Conservation (phyloP, 2,329 filamentous ascomycete genomes). For the Stachybotrys chartarum region DNA sequence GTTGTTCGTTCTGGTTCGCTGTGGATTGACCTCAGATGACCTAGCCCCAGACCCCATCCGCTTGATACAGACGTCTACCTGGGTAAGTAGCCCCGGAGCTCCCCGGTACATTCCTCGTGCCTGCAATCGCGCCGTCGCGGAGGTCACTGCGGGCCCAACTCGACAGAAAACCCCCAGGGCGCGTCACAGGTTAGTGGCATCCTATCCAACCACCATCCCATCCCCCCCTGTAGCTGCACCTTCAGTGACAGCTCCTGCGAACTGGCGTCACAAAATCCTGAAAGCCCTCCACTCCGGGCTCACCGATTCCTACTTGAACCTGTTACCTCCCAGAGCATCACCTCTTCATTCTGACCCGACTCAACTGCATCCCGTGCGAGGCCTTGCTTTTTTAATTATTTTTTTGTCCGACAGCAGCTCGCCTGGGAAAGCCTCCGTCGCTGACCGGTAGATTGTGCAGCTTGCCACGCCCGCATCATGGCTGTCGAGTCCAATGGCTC, state of each 20-base stretch:
- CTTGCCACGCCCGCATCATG: conserved; percentile 19
- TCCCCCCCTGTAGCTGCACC: not conserved
- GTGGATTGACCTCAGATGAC: not conserved
- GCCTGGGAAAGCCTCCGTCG: not conserved
- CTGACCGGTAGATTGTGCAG: not conserved
- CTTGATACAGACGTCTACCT: not conserved
- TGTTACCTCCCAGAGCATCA: not conserved
- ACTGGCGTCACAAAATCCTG: not conserved
- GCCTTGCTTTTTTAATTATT: no score
- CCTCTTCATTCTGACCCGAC: not conserved
- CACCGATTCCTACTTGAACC: not conserved
- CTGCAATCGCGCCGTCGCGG: not conserved
- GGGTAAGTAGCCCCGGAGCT: not conserved
- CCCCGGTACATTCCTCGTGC: not conserved
- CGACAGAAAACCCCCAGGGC: not conserved
- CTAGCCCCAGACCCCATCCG: not conserved
- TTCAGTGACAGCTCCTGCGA: not conserved
- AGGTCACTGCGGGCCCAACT: not conserved
- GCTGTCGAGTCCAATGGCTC: conserved; percentile 20
- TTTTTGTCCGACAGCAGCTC: no score
- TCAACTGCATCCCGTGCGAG: not conserved
- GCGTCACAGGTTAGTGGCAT: not conserved
- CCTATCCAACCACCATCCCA: not conserved
- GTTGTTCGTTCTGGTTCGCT: not conserved
- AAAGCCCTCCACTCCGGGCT: not conserved